Evolutionary conservation across 768 basidiomycete genomes (phyloP).

Genomic region (Suillus brevipes): DNA sequence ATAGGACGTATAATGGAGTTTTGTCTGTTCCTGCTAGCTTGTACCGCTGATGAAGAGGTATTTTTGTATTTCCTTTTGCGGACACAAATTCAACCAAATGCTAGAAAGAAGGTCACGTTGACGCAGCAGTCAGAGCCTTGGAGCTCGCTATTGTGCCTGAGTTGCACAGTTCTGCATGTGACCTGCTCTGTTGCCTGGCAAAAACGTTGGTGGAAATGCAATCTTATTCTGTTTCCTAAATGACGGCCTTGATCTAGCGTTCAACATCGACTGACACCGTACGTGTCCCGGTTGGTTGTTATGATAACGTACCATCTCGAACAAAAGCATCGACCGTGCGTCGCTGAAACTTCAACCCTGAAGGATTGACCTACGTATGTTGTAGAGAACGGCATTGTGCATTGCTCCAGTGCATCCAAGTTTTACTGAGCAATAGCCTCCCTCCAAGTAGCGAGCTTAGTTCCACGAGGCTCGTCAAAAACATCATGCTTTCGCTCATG

Average conservation of each 20-base stretch:
- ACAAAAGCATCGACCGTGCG: conserved; percentile 50
- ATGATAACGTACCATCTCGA: conserved; percentile 64
- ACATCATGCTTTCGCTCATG: conserved; percentile 50
- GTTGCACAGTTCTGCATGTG: conserved; percentile 44
- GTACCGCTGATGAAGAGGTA: conserved; percentile 49
- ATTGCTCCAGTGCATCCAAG: conserved; percentile 46
- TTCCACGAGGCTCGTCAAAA: conserved; percentile 54
- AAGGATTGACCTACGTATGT: conserved; percentile 10
- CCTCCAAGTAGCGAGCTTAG: conserved; percentile 49
- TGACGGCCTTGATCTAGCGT: conserved; percentile 40
- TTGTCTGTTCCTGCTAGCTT: conserved; percentile 49
- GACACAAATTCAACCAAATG: conserved; percentile 1
- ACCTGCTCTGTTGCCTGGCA: conserved; percentile 48
- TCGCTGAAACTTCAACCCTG: conserved; percentile 1
- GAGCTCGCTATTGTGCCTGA: conserved; percentile 47
- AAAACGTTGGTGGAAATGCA: conserved; percentile 41
- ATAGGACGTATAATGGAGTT: conserved; percentile 62
- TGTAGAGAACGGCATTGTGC: conserved; percentile 39
- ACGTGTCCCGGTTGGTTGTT: conserved; percentile 52
- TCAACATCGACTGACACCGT: conserved; percentile 53
- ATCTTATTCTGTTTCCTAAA: background rate
- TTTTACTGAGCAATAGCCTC: conserved; percentile 44
- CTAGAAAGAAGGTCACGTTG: conserved; percentile 41
- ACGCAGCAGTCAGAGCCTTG: conserved; percentile 51
- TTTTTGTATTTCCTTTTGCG: conserved; percentile 20